Evolutionary conservation across 352 stramenopile genomes (phyloP), one percentile per base, ranked within the genome.

Genomic region (Pythium scleroteichum): DNA sequence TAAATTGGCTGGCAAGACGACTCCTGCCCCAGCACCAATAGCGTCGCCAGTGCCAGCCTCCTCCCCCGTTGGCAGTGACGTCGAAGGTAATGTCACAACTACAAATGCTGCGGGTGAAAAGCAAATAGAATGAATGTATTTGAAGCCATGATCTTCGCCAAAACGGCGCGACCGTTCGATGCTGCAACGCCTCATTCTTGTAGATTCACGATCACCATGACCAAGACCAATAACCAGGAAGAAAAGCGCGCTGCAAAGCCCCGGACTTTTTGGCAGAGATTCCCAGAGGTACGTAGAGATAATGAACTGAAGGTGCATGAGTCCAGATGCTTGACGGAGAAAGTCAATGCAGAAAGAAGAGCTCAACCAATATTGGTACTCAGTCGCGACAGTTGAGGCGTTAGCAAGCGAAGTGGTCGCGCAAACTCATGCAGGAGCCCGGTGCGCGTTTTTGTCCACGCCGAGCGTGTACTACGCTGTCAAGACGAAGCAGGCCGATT

Each of bases 331-430:
- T n/a, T 26, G n/a, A 13, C 35, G 2, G 9, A 7, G 4, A 41
- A 1, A 12, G 16, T 45, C 16, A 26, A 8, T 26, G 27, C 75
- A 98, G 81, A 96, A 98, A 71, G 84, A 85, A 65, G 80, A 97
- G 65, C 71, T 98, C n/a, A 98, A 98, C 71, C 95, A 98, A 68
- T 98, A 98, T 62, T 98, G 94, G 94, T 98, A 98, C 65, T 97
- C 89, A 1, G 65, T 75, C 5, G 62, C 78, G 7, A 98, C 94
- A 0, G 93, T 98, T 20, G 72, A 96, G 20, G 76, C 71, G 19
- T 59, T 92, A n/a, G 81, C 80, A 0, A 61, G 69, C 16, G 85
- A 93, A 62, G 76, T 87, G 2, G 44, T 89, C 19, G 71, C 74
- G 16, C 78, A 95, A 50, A 86, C 79, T 23, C 52, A 53, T 2